These are phyloP conservation scores for Penicillium polonicum DNA, from an alignment of 2,329 filamentous ascomycete species.

Conservation along the genomic window DNA sequence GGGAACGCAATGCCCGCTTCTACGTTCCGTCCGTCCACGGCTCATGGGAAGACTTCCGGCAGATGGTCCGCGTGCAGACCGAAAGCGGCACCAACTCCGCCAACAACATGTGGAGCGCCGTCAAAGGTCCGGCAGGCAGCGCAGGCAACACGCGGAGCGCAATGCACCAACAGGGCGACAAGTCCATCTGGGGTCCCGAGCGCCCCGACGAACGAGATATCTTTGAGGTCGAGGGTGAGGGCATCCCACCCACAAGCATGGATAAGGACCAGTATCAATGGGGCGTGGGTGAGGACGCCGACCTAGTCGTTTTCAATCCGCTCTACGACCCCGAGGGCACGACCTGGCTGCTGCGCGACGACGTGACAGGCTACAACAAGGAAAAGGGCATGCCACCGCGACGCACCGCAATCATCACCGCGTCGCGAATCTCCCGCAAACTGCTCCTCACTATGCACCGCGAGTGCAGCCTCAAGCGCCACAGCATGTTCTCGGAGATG, in stretches of 20 bases:
- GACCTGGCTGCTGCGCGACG: constrained; percentile 75
- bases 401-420: constrained; percentile 84
- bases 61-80: constrained; percentile 72
- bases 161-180: constrained; percentile 49
- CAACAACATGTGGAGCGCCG: constrained; percentile 65
- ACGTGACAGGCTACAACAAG: constrained; percentile 81
- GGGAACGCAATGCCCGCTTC: constrained; percentile 77
- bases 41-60: constrained; percentile 74
- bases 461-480: constrained; percentile 79
- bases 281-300: constrained; percentile 87
- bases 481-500: constrained; percentile 95
- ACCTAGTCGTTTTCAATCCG: constrained; percentile 87
- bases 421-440: constrained; percentile 75
- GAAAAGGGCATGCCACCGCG: constrained; percentile 63
- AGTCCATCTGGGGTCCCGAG: constrained; percentile 79
- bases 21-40: constrained; percentile 76
- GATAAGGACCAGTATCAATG: constrained; percentile 80
- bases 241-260: constrained; percentile 66
- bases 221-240: constrained; percentile 71
- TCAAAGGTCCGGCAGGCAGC: constrained; percentile 31
- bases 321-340: constrained; percentile 88
- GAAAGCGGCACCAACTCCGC: constrained; percentile 65
- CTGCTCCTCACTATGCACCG: constrained; percentile 85
- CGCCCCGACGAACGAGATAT: constrained; percentile 68
- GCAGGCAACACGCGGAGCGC: constrained; percentile 25